These are phyloP conservation scores for Candolleomyces aberdarensis DNA, from an alignment of 768 basidiomycete species.

Conservation along the genomic window DNA sequence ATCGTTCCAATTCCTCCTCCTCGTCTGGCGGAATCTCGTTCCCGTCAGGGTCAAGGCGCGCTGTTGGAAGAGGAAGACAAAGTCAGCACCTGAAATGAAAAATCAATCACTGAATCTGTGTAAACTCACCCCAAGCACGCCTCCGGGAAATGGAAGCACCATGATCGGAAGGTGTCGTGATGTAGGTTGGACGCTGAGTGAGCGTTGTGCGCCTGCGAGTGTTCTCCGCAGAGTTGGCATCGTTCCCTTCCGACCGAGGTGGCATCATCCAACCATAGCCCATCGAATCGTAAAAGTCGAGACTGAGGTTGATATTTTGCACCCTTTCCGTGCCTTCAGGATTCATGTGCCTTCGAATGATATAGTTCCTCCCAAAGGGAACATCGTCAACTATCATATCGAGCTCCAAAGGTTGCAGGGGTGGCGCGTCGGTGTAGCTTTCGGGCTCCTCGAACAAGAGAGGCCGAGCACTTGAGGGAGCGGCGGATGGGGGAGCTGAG, in stretches of 20 bases:
- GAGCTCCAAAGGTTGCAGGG: neutral
- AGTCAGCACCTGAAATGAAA: conserved; percentile 6
- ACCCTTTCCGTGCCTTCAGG: conserved; percentile 37
- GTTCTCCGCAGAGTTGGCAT: neutral
- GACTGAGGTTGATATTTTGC: conserved; percentile 37
- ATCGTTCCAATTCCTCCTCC: conserved; percentile 57
- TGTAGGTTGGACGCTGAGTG: neutral
- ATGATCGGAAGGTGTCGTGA: neutral
- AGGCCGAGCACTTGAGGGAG: conserved; percentile 20
- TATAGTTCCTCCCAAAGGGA: conserved; percentile 27
- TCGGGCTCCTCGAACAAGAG: conserved; percentile 40
- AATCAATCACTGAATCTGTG: neutral
- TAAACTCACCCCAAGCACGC: conserved; percentile 45
- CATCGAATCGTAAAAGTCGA: conserved; percentile 9
- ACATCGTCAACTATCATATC: conserved; percentile 10
- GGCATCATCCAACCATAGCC: too few species aligned
- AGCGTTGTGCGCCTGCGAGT: neutral
- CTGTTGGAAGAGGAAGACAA: conserved; percentile 20
- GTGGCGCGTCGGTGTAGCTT: conserved; percentile 24
- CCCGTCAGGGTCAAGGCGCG: conserved; percentile 54
- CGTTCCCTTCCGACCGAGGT: conserved; percentile 1
- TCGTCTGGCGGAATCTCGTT: conserved; percentile 62
- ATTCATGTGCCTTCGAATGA: conserved; percentile 32
- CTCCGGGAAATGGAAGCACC: conserved; percentile 17
- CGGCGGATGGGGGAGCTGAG: conserved; percentile 30